Base-by-base conservation (phyloP, 2,329 filamentous ascomycete species). In the Colletotrichum gigasporum region DNA sequence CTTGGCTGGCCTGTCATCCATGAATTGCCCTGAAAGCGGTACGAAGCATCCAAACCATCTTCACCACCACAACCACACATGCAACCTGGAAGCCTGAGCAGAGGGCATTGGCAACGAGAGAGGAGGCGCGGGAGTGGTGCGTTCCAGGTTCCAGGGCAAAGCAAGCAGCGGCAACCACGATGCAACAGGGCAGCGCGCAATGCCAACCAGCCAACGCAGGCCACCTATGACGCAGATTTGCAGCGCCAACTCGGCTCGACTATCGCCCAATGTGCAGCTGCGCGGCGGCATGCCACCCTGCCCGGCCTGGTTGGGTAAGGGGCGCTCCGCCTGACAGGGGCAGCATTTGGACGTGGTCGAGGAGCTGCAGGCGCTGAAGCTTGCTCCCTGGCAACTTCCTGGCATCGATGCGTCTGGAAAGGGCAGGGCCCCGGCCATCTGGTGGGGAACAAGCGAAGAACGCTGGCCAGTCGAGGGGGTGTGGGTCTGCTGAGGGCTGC, bases 371-470 rank as follows among this genome's bases (percentile, higher is more conserved):
- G n/a, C n/a, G n/a, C n/a, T n/a, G n/a, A n/a, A n/a, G n/a, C n/a
- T n/a, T n/a, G n/a, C n/a, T 30, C 44, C 37, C 55, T 59, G 34
- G 53, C 28, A 39, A 37, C 53, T 52, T 63, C 60, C 53, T 51
- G 45, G 60, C 28, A 54, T 47, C 60, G 60, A 63, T 59, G 60
- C 54, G 54, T 54, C 60, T 54, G 55, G 41, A 30, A 61, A 64
- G 41, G 34, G 56, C 16, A 48, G 8, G 10, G 61, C 61, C 54
- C 48, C 28, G 56, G 18, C 61, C 61, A 64, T 9, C 4, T 11
- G 16, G 34, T 50, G 56, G 48, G 12, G n/a, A n/a, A 3, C 16
- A 3, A 30, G 12, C 14, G 34, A 18, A 12, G 32, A 16, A 24
- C 28, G n/a, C 48, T 61, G 56, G 39, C 61, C 56, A 64, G 47